phyloP scores from a whole-genome alignment of 2,329 filamentous ascomycete genomes.

The Ophiocordyceps camponoti-floridani region DNA sequence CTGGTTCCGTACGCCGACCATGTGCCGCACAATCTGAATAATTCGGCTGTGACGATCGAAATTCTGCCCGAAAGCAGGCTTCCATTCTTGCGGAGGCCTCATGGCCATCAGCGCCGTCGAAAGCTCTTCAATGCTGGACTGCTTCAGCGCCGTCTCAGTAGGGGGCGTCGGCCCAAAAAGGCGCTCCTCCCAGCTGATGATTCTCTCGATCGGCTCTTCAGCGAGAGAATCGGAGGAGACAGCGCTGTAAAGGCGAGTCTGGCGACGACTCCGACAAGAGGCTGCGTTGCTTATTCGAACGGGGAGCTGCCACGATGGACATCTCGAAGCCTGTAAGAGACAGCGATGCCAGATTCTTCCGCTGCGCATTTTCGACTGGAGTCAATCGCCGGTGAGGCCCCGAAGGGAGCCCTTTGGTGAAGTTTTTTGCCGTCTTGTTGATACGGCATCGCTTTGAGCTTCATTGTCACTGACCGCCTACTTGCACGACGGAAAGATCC shows the following conservation, averaged over 20 bases:
- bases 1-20: slow-evolving; percentile 38
- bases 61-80: slow-evolving; percentile 4
- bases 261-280: not conserved
- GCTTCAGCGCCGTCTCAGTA: slow-evolving; percentile 4
- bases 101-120: slow-evolving; percentile 10
- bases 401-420: not conserved
- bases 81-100: slow-evolving; percentile 6
- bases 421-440: not conserved
- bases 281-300: not conserved
- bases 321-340: not conserved
- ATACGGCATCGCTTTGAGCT: not conserved
- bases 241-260: not conserved
- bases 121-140: slow-evolving; percentile 9
- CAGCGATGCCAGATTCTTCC: not conserved
- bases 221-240: not conserved
- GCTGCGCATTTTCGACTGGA: not conserved
- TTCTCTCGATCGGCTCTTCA: not conserved
- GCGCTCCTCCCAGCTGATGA: slow-evolving; percentile 2
- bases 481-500: not conserved
- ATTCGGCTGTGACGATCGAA: slow-evolving; percentile 12
- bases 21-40: slow-evolving; percentile 30
- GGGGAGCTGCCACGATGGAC: not conserved
- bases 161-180: slow-evolving; percentile 6
- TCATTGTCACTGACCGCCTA: not conserved
- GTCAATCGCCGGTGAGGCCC: not conserved